Evolutionary conservation across 2,329 filamentous ascomycete genomes (phyloP), one percentile per base, ranked within the genome.

Genomic region (Diaporthe australafricana): DNA sequence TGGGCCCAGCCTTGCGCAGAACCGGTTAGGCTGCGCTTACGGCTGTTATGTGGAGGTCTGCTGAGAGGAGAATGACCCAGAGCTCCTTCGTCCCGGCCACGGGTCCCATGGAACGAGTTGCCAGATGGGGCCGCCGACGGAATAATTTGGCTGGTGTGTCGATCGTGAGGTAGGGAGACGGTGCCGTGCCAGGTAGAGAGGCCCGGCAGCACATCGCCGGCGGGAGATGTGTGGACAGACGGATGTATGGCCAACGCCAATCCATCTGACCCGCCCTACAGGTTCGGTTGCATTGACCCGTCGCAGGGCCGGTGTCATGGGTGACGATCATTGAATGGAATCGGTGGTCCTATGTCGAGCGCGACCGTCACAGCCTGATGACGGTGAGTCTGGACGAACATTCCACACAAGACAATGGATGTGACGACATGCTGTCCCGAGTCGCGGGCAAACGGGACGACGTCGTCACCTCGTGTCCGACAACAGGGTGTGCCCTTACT

Each of bases 401-500:
- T 35, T 48, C 4, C 27, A 63, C 27, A 63, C 42, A 63, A 14
- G 14, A 45, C 20, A 48, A 3, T 38, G 30, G 40, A 17, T 47
- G 56, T 62, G 56, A 62, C 56, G 56, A 45, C 56, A 62, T 62
- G 56, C 25, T 63, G 40, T 63, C 45, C 57, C 40, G 57, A 20
- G 20, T 62, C 17, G 40, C 42, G 25, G 56, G 38, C 27, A 27
- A 7, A 45, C 38, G 25, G 17, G 56, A 47, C 56, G 38, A 45
- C 38, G 16, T 45, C 40, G 38, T 45, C n/a, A n/a, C n/a, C n/a
- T n/a, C n/a, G 40, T 47, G 38, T 40, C 27, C 42, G 57, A 11
- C 40, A 48, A 47, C 57, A 32, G 27, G 57, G 27, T 47, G 27
- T 63, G 57, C 57, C 40, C 27, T 47, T 25, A 48, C 27, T 47